These are phyloP conservation scores for Blastocystis sp. DNA, from an alignment of 352 stramenopile species.

Conservation along the genomic window DNA sequence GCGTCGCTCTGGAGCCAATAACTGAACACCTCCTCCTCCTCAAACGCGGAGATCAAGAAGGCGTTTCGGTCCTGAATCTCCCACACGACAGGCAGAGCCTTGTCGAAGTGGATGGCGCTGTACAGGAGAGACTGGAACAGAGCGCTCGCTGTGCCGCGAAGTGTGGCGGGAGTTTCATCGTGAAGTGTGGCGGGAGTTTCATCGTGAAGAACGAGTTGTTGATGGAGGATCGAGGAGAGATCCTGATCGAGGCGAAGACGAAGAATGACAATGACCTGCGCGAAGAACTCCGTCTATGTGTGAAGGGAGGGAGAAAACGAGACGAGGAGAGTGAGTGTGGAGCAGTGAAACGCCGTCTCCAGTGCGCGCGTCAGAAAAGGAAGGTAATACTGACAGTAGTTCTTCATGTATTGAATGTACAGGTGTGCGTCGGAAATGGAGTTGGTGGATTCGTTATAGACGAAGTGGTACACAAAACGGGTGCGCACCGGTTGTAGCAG, in stretches of 20 bases:
- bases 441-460: constrained; percentile 34
- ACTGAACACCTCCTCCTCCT: not conserved
- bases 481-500: constrained; percentile 26
- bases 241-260: not conserved
- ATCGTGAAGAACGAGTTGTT: constrained; percentile 1
- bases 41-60: not conserved
- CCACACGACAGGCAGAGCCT: not conserved
- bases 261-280: constrained; percentile 1
- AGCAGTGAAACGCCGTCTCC: not conserved
- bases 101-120: constrained; percentile 33
- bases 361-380: constrained; percentile 9
- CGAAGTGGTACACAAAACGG: constrained; percentile 46
- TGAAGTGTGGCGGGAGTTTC: not conserved
- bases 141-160: not conserved
- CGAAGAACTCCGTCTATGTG: not conserved
- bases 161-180: not conserved
- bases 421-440: constrained; percentile 4
- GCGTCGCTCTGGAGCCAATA: not conserved
- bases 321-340: not conserved
- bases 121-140: constrained; percentile 57
- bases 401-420: constrained; percentile 58
- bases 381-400: constrained; percentile 19
- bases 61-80: not conserved
- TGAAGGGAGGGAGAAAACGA: not conserved
- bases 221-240: constrained; percentile 8